Evolutionary conservation across 306 rosid genomes (phyloP).

Genomic region (Cucurbita pepo): DNA sequence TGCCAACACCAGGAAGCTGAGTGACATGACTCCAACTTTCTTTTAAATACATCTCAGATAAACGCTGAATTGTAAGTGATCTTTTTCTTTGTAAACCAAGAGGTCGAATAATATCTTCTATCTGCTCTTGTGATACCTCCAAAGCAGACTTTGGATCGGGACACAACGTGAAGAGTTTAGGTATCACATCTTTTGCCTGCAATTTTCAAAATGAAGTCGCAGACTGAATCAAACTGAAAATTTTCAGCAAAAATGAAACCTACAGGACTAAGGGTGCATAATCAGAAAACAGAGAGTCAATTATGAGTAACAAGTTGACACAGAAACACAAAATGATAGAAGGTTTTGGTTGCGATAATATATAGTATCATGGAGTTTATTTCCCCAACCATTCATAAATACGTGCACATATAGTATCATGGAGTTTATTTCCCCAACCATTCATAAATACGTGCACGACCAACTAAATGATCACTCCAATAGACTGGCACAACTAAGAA

Average conservation of each 20-base stretch:
- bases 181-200: conserved; percentile 25
- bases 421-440: background rate
- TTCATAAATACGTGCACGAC: background rate
- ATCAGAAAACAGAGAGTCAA: background rate
- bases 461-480: background rate
- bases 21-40: conserved; percentile 64
- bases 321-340: background rate
- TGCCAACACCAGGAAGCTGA: conserved; percentile 62
- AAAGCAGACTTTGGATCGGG: conserved; percentile 48
- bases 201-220: conserved; percentile 1
- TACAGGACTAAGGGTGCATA: background rate
- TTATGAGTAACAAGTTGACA: background rate
- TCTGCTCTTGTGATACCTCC: conserved; percentile 22
- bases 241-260: background rate
- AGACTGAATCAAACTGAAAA: background rate
- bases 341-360: background rate
- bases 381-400: background rate
- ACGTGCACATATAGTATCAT: too few species aligned
- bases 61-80: conserved; percentile 27
- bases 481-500: background rate
- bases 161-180: conserved; percentile 39
- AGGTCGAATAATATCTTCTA: conserved; percentile 24
- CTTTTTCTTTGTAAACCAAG: conserved; percentile 47
- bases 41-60: conserved; percentile 42
- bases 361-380: background rate